phyloP scores from a whole-genome alignment of 2,329 filamentous ascomycete genomes.

The Fusarium dlaminii region DNA sequence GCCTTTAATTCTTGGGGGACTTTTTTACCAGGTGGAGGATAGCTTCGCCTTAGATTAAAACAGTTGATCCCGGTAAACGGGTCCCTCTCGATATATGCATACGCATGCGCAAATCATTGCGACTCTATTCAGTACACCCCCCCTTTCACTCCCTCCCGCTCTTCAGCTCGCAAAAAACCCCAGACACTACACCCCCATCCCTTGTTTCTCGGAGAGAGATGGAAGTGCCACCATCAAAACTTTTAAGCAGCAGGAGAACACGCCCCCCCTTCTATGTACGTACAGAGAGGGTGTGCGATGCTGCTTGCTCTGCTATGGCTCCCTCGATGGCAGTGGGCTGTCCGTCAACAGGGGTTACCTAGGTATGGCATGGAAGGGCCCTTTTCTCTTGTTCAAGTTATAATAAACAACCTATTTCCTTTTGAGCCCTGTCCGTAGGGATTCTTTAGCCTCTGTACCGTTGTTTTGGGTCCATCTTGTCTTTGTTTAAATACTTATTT shows the following conservation, averaged over 20 bases:
- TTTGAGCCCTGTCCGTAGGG: slow-evolving; percentile 33
- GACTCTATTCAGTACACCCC: neutral
- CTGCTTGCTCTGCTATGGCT: slow-evolving; percentile 1
- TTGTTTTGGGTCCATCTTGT: slow-evolving; percentile 39
- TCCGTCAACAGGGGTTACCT: slow-evolving; percentile 36
- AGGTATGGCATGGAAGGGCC: slow-evolving; percentile 9
- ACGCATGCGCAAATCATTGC: slow-evolving; percentile 11
- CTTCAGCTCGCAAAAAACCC: slow-evolving; percentile 33
- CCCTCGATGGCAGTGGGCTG: slow-evolving; percentile 20
- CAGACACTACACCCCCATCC: slow-evolving; percentile 35
- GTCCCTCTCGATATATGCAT: slow-evolving; percentile 27
- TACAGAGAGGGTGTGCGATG: slow-evolving; percentile 9
- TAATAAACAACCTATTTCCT: slow-evolving; percentile 42
- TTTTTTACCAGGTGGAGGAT: slow-evolving; percentile 1
- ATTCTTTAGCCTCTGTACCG: slow-evolving; percentile 30
- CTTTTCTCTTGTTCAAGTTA: slow-evolving; percentile 24
- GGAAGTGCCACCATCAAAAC: slow-evolving; percentile 18
- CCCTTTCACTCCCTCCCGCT: slow-evolving; percentile 27
- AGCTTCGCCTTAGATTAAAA: slow-evolving; percentile 29
- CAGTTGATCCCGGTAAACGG: slow-evolving; percentile 12
- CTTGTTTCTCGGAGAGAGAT: slow-evolving; percentile 17
- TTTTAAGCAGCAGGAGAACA: neutral
- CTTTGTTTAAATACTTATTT: slow-evolving; percentile 40
- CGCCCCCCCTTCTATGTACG: slow-evolving; percentile 2
- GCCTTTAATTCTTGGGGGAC: neutral